phyloP scores from a whole-genome alignment of 1,284 basidiomycete species.

The Naganishia sp. region DNA sequence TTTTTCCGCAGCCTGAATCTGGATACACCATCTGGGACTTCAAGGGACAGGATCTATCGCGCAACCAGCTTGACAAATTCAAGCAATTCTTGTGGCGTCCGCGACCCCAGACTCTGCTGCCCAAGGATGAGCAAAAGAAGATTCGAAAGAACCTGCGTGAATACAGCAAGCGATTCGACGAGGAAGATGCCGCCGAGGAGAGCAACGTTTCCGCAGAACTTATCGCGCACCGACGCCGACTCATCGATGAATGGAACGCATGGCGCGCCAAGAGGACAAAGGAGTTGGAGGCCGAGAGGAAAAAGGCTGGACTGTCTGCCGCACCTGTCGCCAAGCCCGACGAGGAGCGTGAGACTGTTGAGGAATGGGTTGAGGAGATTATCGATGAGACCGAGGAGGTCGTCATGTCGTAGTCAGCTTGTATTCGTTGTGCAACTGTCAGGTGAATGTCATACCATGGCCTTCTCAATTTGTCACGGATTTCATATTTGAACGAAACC shows the following conservation, averaged over 20 bases:
- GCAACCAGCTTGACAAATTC: conserved; percentile 88
- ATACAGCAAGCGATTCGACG: conserved; percentile 89
- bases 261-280: conserved; percentile 62
- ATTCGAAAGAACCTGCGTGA: conserved; percentile 90
- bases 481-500: too few relatives aligned
- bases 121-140: conserved; percentile 83
- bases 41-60: conserved; percentile 86
- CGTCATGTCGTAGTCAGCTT: conserved; percentile 47
- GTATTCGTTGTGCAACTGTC: not conserved
- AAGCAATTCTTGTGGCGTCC: conserved; percentile 99
- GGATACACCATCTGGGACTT: conserved; percentile 98
- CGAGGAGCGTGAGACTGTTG: conserved; percentile 77
- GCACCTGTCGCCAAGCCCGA: conserved; percentile 49
- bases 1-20: conserved; percentile 74
- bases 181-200: conserved; percentile 94
- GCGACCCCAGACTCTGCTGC: conserved; percentile 80
- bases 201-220: conserved; percentile 92
- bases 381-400: conserved; percentile 87
- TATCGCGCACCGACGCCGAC: conserved; percentile 82
- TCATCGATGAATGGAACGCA: conserved; percentile 98
- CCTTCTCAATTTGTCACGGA: too few relatives aligned
- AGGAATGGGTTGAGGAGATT: conserved; percentile 87
- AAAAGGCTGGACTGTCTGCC: conserved; percentile 45
- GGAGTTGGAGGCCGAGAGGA: conserved; percentile 43
- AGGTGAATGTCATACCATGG: too few relatives aligned